Percentiles rank a stretch among this genome's conserved stretches.
Conservation (phyloP, 2,329 filamentous ascomycete species). For the Colletotrichum shisoi region DNA sequence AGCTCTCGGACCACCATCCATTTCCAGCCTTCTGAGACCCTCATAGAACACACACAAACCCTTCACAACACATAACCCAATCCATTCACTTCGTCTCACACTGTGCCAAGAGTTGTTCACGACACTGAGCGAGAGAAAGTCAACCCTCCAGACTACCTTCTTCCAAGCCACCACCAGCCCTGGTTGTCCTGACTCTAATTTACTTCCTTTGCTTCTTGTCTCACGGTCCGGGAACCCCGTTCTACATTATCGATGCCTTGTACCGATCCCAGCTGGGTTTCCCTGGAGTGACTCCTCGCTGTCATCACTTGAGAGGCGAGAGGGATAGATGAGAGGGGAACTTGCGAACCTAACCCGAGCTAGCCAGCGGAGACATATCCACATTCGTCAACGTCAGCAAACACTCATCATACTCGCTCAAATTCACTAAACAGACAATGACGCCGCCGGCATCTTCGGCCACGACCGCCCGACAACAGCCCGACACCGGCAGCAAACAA, state of each 20-base stretch:
- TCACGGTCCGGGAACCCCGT: too few relatives aligned
- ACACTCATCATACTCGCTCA: constrained; percentile 15
- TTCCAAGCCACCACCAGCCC: not conserved
- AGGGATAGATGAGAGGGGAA: not conserved
- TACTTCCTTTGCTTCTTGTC: too few relatives aligned
- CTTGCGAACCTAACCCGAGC: not conserved
- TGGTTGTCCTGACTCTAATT: not conserved
- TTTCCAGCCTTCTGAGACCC: not conserved
- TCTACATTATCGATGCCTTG: constrained; percentile 11
- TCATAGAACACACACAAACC: not conserved
- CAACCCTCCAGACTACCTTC: not conserved
- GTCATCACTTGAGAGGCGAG: not conserved
- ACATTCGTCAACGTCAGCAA: constrained; percentile 29
- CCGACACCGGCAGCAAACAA: constrained; percentile 41
- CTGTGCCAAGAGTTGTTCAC: not conserved
- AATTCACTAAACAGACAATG: constrained; percentile 15
- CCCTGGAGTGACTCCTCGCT: constrained; percentile 3
- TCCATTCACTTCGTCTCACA: not conserved
- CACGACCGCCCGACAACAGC: constrained; percentile 12
- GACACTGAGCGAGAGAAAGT: not conserved
- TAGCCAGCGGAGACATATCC: constrained; percentile 21
- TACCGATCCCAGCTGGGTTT: constrained; percentile 20
- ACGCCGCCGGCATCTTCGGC: constrained; percentile 26
- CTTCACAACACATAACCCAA: not conserved
- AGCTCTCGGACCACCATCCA: constrained; percentile 1